Conservation (phyloP, 257 asterid genomes). For the Lithospermum erythrorhizon region DNA sequence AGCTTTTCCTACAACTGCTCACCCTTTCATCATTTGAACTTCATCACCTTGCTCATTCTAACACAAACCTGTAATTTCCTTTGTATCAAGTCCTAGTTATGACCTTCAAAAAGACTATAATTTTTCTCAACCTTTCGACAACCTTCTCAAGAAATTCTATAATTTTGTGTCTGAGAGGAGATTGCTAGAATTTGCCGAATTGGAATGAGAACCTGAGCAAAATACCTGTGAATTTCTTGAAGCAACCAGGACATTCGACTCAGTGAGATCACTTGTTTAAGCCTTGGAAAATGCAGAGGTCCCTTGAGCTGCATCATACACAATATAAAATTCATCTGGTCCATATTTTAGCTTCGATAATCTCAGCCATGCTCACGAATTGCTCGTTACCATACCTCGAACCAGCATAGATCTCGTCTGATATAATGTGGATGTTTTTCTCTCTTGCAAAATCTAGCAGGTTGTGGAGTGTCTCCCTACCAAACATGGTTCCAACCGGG, state of each 20-base stretch:
- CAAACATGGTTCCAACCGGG: conserved; percentile 69
- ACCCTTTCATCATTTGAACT: conserved; percentile 70
- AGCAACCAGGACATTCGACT: conserved; percentile 71
- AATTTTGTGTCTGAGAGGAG: conserved; percentile 70
- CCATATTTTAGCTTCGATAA: conserved; percentile 45
- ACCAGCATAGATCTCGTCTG: conserved; percentile 87
- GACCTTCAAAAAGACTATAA: conserved; percentile 46
- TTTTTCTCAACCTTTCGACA: conserved; percentile 40
- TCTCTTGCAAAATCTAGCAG: conserved; percentile 75
- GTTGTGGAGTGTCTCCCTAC: conserved; percentile 37
- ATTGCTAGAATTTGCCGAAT: conserved; percentile 61
- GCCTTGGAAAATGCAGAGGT: conserved; percentile 79
- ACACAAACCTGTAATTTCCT: conserved; percentile 75
- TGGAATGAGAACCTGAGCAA: conserved; percentile 71
- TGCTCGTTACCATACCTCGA: conserved; percentile 60
- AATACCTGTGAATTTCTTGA: conserved; percentile 73
- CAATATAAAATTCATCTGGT: conserved; percentile 78
- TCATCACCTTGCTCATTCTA: conserved; percentile 78
- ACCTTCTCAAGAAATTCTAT: conserved; percentile 39
- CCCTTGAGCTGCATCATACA: conserved; percentile 83
- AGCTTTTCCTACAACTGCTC: conserved; percentile 90
- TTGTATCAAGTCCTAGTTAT: conserved; percentile 50
- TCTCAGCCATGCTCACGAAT: conserved; percentile 91
- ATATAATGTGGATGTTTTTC: conserved; percentile 80
- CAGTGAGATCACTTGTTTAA: no score